Base-by-base conservation (phyloP, 768 basidiomycete genomes). In the Lactarius vividus region DNA sequence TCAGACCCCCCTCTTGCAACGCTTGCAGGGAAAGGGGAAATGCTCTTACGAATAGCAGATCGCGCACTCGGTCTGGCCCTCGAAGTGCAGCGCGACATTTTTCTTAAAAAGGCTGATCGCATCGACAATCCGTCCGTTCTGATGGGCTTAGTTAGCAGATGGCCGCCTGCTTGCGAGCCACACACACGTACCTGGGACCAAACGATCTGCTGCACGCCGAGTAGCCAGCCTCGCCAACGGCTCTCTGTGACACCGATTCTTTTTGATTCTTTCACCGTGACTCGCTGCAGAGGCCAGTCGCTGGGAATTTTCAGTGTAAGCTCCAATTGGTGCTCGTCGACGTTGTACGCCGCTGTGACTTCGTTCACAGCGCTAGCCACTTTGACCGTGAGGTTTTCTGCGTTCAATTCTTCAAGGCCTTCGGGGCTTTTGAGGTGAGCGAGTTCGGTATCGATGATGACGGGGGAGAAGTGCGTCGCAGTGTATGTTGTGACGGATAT, bases 321-420 rank as follows among this genome's bases (percentile, higher is more conserved):
- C 77, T 98, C 96, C 69, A 99, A 84, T 59, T 88, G 84, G 73
- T 98, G 93, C 53, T 99, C 97, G 74, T 99, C 97, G 1, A 99
- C 89, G 37, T 84, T 79, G 73, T 96, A 99, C 20, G 85, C 83
- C 11, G 89, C 93, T 1, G 85, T 85, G 52, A 97, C 91, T 75
- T 98, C 97, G 66, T 88, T 87, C 28, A 87, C 83, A 2, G 84
- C 83, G 39, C 75, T 77, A 0, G 87, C 83, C 26, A 97, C 88
- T 71, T 92, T 94, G 75, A 98, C 79, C 10, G 83, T 84, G 65
- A 98, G 77, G 65, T 87, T 89, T 69, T 96, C 94, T 70, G 92
- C 92, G 2, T 80, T 76, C 39, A 91, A 78, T 63, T 84, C 84
- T n/a, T 82, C 78, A 4, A 80, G 74, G 10, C 78, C 77, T 42